A percentile compares a stretch with the other conserved stretches of the same genome.
Conservation (phyloP, 192 early-diverging fungal species). For the Linnemannia hyalina region DNA sequence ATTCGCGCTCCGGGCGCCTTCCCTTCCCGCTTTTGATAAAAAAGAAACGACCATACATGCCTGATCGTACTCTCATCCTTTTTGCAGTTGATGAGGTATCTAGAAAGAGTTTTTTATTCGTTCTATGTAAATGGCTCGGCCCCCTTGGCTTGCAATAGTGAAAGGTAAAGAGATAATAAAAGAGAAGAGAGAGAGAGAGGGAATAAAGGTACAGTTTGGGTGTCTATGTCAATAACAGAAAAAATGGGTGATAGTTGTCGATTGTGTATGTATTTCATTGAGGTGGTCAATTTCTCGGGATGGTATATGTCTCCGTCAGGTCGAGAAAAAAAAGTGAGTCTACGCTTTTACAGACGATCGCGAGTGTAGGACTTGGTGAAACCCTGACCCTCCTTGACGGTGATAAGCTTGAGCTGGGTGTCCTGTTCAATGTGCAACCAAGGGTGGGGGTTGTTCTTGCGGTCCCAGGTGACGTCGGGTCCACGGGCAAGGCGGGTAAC, state of each 20-base stretch:
- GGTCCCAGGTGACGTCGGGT: slow-evolving; percentile 73
- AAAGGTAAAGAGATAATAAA: not conserved
- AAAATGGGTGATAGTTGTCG: not conserved
- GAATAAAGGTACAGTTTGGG: not conserved
- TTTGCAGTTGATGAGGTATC: no score
- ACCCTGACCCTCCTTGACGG: slow-evolving; percentile 69
- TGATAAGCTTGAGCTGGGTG: slow-evolving; percentile 70
- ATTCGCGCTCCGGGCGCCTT: no score
- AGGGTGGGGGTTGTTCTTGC: slow-evolving; percentile 63
- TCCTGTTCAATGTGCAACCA: slow-evolving; percentile 72
- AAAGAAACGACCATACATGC: no score
- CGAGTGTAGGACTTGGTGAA: slow-evolving; percentile 69
- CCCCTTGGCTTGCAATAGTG: no score
- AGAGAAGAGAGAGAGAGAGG: not conserved
- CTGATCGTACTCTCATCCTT: no score
- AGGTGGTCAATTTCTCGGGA: not conserved
- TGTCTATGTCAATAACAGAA: not conserved
- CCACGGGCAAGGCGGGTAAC: slow-evolving; percentile 69
- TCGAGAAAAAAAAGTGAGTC: not conserved
- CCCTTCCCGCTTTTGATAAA: no score
- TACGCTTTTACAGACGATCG: slow-evolving; percentile 59
- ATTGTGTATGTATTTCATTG: not conserved
- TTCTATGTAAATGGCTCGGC: no score
- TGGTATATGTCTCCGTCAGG: not conserved
- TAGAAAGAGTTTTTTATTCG: no score